phyloP scores from a whole-genome alignment of 1,284 basidiomycete genomes.

The Pascua guehoae region DNA sequence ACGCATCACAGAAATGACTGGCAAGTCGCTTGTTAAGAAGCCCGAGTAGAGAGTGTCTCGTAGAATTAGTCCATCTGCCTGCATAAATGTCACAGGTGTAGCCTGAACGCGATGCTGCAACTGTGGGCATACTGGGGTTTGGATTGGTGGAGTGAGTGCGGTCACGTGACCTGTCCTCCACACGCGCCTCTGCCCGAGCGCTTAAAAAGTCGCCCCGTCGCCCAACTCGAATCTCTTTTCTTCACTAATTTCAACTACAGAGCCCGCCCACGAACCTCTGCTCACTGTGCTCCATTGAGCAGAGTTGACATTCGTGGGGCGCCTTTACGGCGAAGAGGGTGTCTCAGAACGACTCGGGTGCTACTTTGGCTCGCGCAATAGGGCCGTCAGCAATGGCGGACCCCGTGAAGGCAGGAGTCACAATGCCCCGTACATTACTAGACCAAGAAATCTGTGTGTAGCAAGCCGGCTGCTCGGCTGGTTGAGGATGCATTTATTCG shows the following conservation, averaged over 20 bases:
- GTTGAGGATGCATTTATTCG: too few relatives aligned
- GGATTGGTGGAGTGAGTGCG: background rate
- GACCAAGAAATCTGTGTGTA: too few relatives aligned
- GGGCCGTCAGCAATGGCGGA: background rate
- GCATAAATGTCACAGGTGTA: background rate
- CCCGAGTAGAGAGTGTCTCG: background rate
- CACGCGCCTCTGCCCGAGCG: too few relatives aligned
- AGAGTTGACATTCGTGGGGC: conserved; percentile 17
- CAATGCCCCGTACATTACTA: conserved; percentile 21
- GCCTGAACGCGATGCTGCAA: background rate
- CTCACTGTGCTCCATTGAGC: conserved; percentile 1
- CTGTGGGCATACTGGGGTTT: background rate
- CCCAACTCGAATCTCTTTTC: background rate
- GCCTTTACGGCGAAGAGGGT: conserved; percentile 2
- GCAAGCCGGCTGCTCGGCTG: too few relatives aligned
- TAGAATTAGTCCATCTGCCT: background rate
- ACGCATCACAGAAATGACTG: conserved; percentile 14
- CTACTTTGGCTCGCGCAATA: conserved; percentile 23
- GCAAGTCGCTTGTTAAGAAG: conserved; percentile 17
- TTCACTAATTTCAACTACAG: conserved; percentile 15
- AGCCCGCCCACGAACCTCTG: conserved; percentile 17
- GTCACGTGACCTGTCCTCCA: conserved; percentile 1
- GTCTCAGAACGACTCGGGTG: conserved; percentile 17
- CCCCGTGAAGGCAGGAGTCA: conserved; percentile 19
- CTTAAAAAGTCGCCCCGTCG: background rate